phyloP scores from a whole-genome alignment of 768 basidiomycete species.

The Xerocomellus dryophilus region DNA sequence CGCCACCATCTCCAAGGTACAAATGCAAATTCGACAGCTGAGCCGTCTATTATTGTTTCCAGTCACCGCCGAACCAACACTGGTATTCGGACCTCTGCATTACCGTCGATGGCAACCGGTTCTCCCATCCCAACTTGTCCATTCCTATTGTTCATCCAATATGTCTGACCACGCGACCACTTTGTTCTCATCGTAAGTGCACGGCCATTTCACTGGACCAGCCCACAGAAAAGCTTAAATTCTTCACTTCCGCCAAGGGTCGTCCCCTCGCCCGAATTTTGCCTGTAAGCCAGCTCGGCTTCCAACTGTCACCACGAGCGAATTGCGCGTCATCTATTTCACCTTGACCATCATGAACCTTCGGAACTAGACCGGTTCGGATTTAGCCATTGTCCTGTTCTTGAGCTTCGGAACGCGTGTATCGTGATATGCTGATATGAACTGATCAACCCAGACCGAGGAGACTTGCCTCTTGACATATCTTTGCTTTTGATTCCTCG shows the following conservation, averaged over 20 bases:
- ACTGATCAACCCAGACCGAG: conserved; percentile 7
- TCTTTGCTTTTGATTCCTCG: conserved; percentile 4
- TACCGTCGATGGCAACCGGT: conserved; percentile 14
- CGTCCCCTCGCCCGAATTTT: conserved; percentile 10
- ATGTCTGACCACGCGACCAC: conserved; percentile 10
- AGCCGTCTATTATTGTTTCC: conserved; percentile 21
- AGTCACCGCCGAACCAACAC: background rate
- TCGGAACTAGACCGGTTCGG: conserved; percentile 38
- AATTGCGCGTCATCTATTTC: conserved; percentile 6
- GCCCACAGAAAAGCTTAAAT: conserved; percentile 17
- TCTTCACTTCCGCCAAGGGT: conserved; percentile 16
- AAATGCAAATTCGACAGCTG: conserved; percentile 19
- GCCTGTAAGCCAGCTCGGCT: background rate
- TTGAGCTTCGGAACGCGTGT: conserved; percentile 17
- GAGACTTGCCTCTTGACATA: conserved; percentile 18
- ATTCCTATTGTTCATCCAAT: conserved; percentile 27
- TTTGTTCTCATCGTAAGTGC: conserved; percentile 16
- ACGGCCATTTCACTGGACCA: background rate
- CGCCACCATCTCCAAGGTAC: conserved; percentile 29
- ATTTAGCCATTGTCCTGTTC: conserved; percentile 32
- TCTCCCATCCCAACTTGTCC: conserved; percentile 17
- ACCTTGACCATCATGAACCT: conserved; percentile 9
- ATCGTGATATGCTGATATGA: conserved; percentile 19
- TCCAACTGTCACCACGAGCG: conserved; percentile 1
- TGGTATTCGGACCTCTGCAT: too few species aligned